Evolutionary conservation across 2,329 filamentous ascomycete genomes (phyloP).

Genomic region (Gyromitra esculenta): DNA sequence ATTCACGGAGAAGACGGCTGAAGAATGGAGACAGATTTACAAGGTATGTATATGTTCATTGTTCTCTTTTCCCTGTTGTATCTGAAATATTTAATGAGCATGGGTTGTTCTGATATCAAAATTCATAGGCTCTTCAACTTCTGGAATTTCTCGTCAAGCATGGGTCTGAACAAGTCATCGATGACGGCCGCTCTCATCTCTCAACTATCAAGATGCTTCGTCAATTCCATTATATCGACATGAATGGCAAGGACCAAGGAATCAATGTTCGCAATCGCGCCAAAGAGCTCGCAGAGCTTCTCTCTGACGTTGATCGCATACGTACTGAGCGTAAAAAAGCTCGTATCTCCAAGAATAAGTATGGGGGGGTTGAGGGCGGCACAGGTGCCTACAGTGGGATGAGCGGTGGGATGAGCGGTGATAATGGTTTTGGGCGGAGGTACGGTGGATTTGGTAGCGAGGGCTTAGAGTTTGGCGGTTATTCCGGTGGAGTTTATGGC

Average conservation of each 20-base stretch:
- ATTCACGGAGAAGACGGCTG: constrained; percentile 96
- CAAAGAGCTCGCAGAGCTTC: constrained; percentile 93
- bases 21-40: constrained; percentile 99
- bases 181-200: constrained; percentile 94
- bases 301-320: constrained; percentile 90
- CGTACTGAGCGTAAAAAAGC: constrained; percentile 87
- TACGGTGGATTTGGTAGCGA: constrained; percentile 95
- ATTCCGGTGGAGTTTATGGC: constrained; percentile 84
- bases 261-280: constrained; percentile 96
- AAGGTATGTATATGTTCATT: constrained; percentile 69
- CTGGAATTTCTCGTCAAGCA: constrained; percentile 98
- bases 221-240: constrained; percentile 96
- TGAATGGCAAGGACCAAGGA: constrained; percentile 97
- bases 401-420: constrained; percentile 62
- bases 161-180: constrained; percentile 94
- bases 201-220: constrained; percentile 97
- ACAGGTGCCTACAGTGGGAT: constrained; percentile 68
- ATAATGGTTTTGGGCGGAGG: constrained; percentile 64
- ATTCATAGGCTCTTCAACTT: constrained; percentile 78
- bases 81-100: constrained; percentile 31
- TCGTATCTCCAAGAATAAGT: constrained; percentile 88
- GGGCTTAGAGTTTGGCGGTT: constrained; percentile 70
- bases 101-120: constrained; percentile 9
- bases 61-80: not conserved
- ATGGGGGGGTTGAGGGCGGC: constrained; percentile 91